Evolutionary conservation across 768 basidiomycete species (phyloP).

Genomic region (Suillus alpinus): DNA sequence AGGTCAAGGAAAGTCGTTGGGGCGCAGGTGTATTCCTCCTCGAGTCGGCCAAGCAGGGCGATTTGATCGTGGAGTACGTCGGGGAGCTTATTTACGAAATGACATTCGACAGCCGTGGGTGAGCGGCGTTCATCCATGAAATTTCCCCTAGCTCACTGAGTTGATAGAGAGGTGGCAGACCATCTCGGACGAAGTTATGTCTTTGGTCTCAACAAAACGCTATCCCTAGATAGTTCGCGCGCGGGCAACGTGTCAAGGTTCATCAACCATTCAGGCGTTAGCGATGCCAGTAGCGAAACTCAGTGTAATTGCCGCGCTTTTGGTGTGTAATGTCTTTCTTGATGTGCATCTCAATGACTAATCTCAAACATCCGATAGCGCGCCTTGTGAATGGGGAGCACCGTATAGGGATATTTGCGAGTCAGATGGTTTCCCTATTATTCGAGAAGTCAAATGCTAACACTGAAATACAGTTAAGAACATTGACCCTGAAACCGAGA

Average conservation of each 20-base stretch:
- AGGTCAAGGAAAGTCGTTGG: constrained; percentile 43
- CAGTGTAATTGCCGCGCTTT: constrained; percentile 43
- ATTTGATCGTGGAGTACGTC: constrained; percentile 63
- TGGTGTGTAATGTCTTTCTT: constrained; percentile 32
- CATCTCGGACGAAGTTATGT: constrained; percentile 61
- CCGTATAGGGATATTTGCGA: constrained; percentile 59
- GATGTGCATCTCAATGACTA: not conserved
- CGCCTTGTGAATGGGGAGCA: constrained; percentile 62
- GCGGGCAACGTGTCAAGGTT: constrained; percentile 66
- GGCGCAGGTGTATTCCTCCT: constrained; percentile 55
- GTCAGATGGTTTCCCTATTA: constrained; percentile 33
- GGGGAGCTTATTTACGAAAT: constrained; percentile 57
- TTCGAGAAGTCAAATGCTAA: not conserved
- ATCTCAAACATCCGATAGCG: constrained; percentile 34
- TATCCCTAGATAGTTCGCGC: constrained; percentile 52
- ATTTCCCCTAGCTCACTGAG: not conserved
- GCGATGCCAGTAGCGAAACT: constrained; percentile 10
- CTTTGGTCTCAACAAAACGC: constrained; percentile 47
- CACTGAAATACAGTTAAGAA: constrained; percentile 31
- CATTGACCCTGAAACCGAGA: constrained; percentile 43
- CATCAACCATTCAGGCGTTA: constrained; percentile 52
- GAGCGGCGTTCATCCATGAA: constrained; percentile 18
- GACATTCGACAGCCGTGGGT: constrained; percentile 53
- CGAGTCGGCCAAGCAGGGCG: constrained; percentile 42
- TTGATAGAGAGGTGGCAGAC: constrained; percentile 38